Evolutionary conservation across 345 rosid genomes (phyloP), one percentile per base, ranked within the genome.

Genomic region (Bretschneidera sinensis): DNA sequence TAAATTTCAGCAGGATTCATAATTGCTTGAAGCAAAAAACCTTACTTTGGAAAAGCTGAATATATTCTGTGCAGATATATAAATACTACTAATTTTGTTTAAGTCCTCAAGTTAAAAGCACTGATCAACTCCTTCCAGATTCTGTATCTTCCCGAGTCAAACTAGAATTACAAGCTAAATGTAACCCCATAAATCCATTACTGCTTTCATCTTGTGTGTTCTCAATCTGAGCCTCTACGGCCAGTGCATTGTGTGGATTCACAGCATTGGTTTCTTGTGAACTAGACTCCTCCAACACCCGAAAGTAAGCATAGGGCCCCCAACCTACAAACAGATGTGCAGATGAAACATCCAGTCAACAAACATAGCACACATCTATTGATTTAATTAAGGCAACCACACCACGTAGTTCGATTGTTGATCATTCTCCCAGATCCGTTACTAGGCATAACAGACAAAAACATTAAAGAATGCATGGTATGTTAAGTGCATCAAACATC

Each of bases 271-370:
- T 43, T 49, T 69, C 76, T 61, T 57, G 77, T 6, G 19, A 45
- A 20, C 61, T 21, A 2, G 78, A 67, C 8, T 76, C 86, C 63
- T 73, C 85, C 75, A 87, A 56, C 25, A 68, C 73, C 21, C 66
- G 74, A 39, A 87, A 87, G 73, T 82, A 87, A 39, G 87, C 91
- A 55, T 87, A 87, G 24, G 95, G 81, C 31, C 87, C 86, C 86
- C 88, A 87, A 54, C 82, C 91, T 84, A 54, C 33, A 71, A 54
- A 34, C 53, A 60, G 11, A n/a, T n/a, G n/a, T n/a, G n/a, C n/a
- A n/a, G n/a, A 39, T 39, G 1, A 5, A 39, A 39, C 11, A 39
- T 14, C 45, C 45, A 39, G 45, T 39, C 45, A 39, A 39, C 16
- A 14, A 39, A 13, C 45, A 39, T 7, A 39, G 9, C 1, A 7